These are phyloP conservation scores for Blastocystis sp. DNA, from an alignment of 352 stramenopile genomes.

Conservation along the genomic window DNA sequence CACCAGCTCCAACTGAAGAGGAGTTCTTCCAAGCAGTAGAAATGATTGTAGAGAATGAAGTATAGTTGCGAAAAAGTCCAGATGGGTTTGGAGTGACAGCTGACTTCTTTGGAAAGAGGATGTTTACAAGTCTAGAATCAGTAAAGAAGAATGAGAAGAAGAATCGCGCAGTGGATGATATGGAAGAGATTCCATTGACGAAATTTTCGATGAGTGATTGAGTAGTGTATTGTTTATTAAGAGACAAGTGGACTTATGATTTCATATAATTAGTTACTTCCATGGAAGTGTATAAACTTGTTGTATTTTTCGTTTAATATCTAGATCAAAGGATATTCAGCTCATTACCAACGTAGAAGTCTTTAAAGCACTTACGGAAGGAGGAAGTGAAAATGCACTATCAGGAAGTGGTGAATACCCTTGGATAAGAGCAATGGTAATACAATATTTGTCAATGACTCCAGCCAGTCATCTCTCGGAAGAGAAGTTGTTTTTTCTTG, in stretches of 20 bases:
- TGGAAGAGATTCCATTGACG: neutral
- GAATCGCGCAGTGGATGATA: neutral
- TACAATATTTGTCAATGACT: constrained; percentile 3
- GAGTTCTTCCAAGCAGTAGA: neutral
- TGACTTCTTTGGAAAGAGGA: constrained; percentile 36
- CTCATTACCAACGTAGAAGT: constrained; percentile 52
- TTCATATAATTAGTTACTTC: neutral
- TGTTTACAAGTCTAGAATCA: constrained; percentile 37
- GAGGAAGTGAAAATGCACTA: neutral
- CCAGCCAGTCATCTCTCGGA: neutral
- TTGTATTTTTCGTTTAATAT: neutral
- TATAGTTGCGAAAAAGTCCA: neutral
- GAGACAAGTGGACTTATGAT: neutral
- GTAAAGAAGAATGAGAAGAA: neutral
- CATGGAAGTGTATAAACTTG: neutral
- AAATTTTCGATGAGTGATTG: constrained; percentile 19
- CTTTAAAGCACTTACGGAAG: neutral
- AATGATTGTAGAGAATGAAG: neutral
- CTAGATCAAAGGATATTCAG: constrained; percentile 26
- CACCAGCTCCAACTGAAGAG: constrained; percentile 2
- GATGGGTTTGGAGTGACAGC: constrained; percentile 20
- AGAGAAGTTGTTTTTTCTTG: neutral
- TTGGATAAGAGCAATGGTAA: neutral
- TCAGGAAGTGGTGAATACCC: neutral
- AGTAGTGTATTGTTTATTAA: neutral